Conservation (phyloP, 2,329 filamentous ascomycete species). For the Aspergillus alliaceus region DNA sequence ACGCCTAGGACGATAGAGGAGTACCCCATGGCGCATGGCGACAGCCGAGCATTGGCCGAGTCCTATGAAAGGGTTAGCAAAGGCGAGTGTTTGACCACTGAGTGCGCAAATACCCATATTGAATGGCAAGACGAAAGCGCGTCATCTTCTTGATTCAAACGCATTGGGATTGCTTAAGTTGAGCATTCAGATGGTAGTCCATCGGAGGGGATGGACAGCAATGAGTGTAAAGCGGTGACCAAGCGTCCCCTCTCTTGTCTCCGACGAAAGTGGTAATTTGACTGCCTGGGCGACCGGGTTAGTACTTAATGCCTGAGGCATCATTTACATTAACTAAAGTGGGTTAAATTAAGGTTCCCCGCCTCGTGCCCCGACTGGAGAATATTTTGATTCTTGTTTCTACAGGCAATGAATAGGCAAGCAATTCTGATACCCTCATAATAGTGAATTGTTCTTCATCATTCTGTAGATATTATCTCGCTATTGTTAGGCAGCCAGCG, state of each 20-base stretch:
- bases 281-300: not conserved
- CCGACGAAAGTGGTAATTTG: not conserved
- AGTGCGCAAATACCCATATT: slow-evolving; percentile 16
- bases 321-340: too few species aligned
- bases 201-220: not conserved
- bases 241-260: not conserved
- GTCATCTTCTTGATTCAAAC: slow-evolving; percentile 8
- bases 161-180: slow-evolving; percentile 3
- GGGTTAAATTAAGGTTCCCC: too few species aligned
- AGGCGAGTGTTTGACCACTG: not conserved
- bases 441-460: too few species aligned
- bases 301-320: not conserved
- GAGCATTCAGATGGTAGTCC: not conserved
- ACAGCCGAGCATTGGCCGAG: slow-evolving; percentile 35
- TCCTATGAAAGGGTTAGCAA: slow-evolving; percentile 27
- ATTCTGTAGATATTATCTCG: too few species aligned
- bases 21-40: slow-evolving; percentile 36
- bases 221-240: not conserved
- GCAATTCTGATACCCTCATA: too few species aligned
- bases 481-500: too few species aligned
- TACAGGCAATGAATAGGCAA: too few species aligned
- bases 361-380: too few species aligned
- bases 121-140: slow-evolving; percentile 12
- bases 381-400: too few species aligned
- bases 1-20: slow-evolving; percentile 30